These are phyloP conservation scores for Pichia sp. DNA, from an alignment of 1,139 yeast species.

Conservation along the genomic window DNA sequence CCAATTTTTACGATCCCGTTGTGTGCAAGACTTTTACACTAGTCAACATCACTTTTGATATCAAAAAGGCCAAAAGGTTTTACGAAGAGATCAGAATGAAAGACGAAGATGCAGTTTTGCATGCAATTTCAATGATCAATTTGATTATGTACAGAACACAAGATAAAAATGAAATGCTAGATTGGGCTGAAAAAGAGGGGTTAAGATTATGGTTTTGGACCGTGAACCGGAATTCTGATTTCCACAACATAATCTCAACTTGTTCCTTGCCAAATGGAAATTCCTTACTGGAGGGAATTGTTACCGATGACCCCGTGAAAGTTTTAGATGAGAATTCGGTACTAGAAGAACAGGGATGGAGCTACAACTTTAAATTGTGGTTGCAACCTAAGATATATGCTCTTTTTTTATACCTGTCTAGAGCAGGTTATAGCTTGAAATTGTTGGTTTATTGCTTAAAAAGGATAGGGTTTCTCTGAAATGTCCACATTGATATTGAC, in stretches of 20 bases:
- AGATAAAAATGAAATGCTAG: constrained; percentile 35
- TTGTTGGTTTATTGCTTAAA: constrained; percentile 21
- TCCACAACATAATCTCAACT: constrained; percentile 15
- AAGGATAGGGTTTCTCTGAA: constrained; percentile 24
- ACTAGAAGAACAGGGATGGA: constrained; percentile 3
- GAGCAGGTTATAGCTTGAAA: constrained; percentile 24
- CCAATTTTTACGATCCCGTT: constrained; percentile 54
- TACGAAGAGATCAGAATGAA: constrained; percentile 32
- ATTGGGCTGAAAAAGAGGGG: constrained; percentile 35
- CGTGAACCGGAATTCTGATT: constrained; percentile 43
- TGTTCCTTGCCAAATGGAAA: constrained; percentile 12
- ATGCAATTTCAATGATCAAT: constrained; percentile 32
- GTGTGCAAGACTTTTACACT: constrained; percentile 43
- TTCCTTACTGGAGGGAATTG: constrained; percentile 25
- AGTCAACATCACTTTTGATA: constrained; percentile 49
- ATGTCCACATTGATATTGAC: background rate
- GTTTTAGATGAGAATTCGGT: constrained; percentile 11
- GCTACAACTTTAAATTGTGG: constrained; percentile 17
- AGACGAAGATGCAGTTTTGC: constrained; percentile 31
- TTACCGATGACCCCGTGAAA: constrained; percentile 30
- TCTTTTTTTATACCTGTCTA: constrained; percentile 21
- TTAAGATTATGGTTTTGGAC: constrained; percentile 79
- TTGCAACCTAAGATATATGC: constrained; percentile 20
- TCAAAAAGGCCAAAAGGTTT: constrained; percentile 34
- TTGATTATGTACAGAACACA: constrained; percentile 40